Evolutionary conservation across 768 basidiomycete genomes (phyloP), one percentile per base, ranked within the genome.

Genomic region (Tulasnella sp.): DNA sequence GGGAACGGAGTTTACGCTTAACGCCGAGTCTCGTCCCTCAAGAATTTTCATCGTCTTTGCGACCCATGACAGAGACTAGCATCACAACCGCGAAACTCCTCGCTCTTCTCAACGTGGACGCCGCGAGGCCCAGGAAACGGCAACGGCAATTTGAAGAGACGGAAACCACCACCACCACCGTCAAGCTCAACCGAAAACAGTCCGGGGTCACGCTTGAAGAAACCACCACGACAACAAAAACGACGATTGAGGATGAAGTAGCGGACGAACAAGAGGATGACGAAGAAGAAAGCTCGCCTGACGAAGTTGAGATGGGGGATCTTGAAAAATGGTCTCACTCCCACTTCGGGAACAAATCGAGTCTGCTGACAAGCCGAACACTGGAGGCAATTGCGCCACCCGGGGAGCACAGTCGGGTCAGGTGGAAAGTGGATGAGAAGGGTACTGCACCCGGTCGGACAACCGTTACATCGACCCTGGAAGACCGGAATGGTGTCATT

Each of bases 21-120:
- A 37, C 64, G 20, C 64, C 64, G 64, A 69, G 34, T 3, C 14
- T 37, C 31, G n/a, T 40, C 77, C 69, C 37, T 48, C 40, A 24
- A 42, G 40, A 50, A 37, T 74, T 75, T 80, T 80, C 72, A 46
- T 42, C 50, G 12, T 48, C 69, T 14, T 40, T 18, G 46, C 78
- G 4, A 16, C 7, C 31, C 79, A 77, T 77, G 82, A 72, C 82
- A 64, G 46, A 80, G 73, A 41, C 46, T 28, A 82, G 78, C 69
- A 74, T 89, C 3, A 90, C 92, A 14, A 94, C 92, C 1, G 95
- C 94, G 72, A 92, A 92, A 75, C 90, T 98, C 0, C 86, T 98
- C 41, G 97, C 96, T 0, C 90, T 98, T 1, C 88, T 98, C 6
- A 98, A 98, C 84, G 94, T 96, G 3, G 95, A 95, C 46, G 94